Conservation (phyloP, 2,329 filamentous ascomycete genomes). For the Dactylellina haptotyla region DNA sequence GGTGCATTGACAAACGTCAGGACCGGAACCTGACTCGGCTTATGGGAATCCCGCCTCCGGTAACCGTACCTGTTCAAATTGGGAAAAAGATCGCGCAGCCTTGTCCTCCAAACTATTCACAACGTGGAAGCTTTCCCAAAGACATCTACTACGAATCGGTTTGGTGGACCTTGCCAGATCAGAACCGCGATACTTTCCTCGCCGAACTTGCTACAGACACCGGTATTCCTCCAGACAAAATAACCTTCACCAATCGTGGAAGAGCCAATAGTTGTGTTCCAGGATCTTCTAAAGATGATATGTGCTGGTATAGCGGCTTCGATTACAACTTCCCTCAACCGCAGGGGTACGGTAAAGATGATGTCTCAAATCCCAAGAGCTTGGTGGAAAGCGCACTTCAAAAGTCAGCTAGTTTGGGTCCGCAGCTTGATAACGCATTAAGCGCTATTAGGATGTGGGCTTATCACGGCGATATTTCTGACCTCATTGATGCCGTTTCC, state of each 20-base stretch:
- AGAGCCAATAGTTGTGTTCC: neutral
- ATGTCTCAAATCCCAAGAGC: neutral
- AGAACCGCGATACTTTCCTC: neutral
- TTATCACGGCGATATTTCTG: neutral
- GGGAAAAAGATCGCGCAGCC: slow-evolving; percentile 3
- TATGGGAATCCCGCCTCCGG: too few relatives aligned
- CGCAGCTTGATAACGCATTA: neutral
- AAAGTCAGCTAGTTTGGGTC: neutral
- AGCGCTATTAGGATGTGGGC: neutral
- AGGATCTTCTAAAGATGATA: neutral
- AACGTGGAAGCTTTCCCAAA: slow-evolving; percentile 29
- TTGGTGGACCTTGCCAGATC: slow-evolving; percentile 1
- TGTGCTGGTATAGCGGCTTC: neutral
- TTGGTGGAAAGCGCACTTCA: neutral
- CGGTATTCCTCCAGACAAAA: neutral
- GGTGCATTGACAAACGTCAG: neutral
- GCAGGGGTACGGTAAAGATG: neutral
- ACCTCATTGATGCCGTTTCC: slow-evolving; percentile 5
- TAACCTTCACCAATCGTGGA: neutral
- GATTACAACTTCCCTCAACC: slow-evolving; percentile 10
- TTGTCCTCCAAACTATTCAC: slow-evolving; percentile 53
- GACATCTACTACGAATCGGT: neutral
- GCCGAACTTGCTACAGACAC: neutral
- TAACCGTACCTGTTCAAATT: neutral
- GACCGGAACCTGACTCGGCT: neutral